Conservation (phyloP, 768 basidiomycete species). For the Tylopilus plumbeoviolaceoides region DNA sequence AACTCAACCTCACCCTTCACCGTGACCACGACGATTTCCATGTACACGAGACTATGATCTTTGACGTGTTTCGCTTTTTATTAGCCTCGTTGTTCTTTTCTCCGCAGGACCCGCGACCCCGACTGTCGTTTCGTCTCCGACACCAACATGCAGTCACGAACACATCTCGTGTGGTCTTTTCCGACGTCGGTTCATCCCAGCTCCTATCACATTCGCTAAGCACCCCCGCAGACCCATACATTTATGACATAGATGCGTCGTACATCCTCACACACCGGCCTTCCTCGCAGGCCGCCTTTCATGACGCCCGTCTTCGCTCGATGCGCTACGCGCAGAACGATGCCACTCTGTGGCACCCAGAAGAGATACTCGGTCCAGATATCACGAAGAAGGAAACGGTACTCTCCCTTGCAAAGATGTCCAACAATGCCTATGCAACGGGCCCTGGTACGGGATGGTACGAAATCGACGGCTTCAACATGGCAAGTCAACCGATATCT, state of each 20-base stretch:
- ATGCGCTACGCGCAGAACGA: conserved; percentile 38
- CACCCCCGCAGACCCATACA: conserved; percentile 25
- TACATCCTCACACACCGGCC: conserved; percentile 43
- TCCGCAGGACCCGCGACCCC: conserved; percentile 30
- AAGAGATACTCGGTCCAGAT: conserved; percentile 66
- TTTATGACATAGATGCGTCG: conserved; percentile 41
- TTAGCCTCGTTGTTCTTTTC: conserved; percentile 41
- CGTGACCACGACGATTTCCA: background rate
- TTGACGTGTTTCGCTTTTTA: conserved; percentile 34
- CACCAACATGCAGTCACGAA: conserved; percentile 59
- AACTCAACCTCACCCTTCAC: background rate
- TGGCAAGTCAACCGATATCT: conserved; percentile 33
- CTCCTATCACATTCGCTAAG: conserved; percentile 24
- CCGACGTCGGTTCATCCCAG: conserved; percentile 41
- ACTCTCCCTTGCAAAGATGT: conserved; percentile 82
- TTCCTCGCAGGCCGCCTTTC: conserved; percentile 36
- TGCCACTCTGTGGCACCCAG: conserved; percentile 57
- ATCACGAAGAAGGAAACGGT: conserved; percentile 68
- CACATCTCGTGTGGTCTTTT: conserved; percentile 54
- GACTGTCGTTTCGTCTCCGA: conserved; percentile 58
- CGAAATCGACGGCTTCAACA: conserved; percentile 61
- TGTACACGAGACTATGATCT: conserved; percentile 11
- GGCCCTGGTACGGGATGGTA: conserved; percentile 66
- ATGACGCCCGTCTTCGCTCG: conserved; percentile 34
- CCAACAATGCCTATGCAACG: conserved; percentile 72